Evolutionary conservation across 805 yeast species (phyloP), one percentile per base, ranked within the genome.

Genomic region (Wickerhamomyces sydowiorum): DNA sequence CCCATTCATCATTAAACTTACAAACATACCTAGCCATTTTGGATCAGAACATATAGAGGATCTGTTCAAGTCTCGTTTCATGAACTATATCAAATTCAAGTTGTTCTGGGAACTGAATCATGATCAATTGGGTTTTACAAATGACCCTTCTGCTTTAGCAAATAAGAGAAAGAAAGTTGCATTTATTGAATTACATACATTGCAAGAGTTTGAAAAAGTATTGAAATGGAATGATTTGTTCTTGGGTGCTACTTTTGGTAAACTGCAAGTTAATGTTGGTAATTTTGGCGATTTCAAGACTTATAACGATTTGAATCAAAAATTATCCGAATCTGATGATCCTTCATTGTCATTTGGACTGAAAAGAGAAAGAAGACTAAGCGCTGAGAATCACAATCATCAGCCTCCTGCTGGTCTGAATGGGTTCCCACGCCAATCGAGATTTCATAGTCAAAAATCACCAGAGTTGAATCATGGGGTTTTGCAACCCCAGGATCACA

Each of bases 1-100:
- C 1, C 90, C 90, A 2, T 82, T 69, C 56, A 82, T 82, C 43
- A 76, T 76, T 36, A 83, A 82, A 55, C 67, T 85, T 41, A 59
- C 75, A 7, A 78, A 80, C 46, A 59, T 85, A 29, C 86, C 89
- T 0, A 65, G 75, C 3, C 69, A 70, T 19, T 70, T 80, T 29
- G 69, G 75, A 39, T 70, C 75, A 19, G 64, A 64, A 39, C 70
- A 75, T 39, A 64, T 83, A 18, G 71, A 68, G 40, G 86, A 82
- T 53, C 63, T 84, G 28, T 80, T 84, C 57, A 66, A 70, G 39
- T 77, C 87, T 43, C 69, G 87, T 47, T 81, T 72, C 53, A 77
- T 82, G 43, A 68, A 69, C 28, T 75, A 66, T 49, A 70, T 69
- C 40, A 80, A 81, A 57, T 74, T 77, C 56, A 81, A 82, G 53